These are phyloP conservation scores for Jamesozyma gamospora DNA, from an alignment of 805 yeast genomes.

Conservation along the genomic window DNA sequence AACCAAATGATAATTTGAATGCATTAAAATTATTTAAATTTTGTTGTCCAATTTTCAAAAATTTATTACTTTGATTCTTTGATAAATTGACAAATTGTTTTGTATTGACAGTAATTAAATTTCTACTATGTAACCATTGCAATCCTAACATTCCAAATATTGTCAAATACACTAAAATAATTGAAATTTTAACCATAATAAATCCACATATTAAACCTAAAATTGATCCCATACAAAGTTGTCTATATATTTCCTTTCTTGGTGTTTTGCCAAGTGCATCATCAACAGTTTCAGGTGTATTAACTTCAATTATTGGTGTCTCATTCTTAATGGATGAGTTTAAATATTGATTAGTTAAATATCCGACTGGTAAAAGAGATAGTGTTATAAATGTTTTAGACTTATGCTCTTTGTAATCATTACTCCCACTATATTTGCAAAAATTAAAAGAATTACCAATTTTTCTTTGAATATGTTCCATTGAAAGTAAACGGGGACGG, in stretches of 20 bases:
- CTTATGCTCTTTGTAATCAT: no score
- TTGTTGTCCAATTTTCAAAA: constrained; percentile 15
- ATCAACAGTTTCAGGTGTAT: no score
- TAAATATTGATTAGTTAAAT: no score
- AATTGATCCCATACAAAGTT: constrained; percentile 24
- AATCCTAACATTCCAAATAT: constrained; percentile 15
- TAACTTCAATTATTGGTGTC: no score
- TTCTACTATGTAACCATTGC: constrained; percentile 22
- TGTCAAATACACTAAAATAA: constrained; percentile 15
- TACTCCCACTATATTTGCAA: no score
- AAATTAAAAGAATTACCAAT: no score
- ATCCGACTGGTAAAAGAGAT: no score
- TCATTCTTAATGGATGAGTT: no score
- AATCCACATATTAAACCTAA: constrained; percentile 22
- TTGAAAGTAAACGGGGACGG: no score
- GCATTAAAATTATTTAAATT: constrained; percentile 16
- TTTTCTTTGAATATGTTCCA: no score
- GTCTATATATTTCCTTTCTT: constrained; percentile 12
- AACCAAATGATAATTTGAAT: constrained; percentile 19
- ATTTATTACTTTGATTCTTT: constrained; percentile 6
- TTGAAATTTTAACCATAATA: constrained; percentile 21
- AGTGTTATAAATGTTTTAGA: no score
- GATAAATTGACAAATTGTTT: constrained; percentile 6
- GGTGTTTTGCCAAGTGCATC: no score
- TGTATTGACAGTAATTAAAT: constrained; percentile 14